phyloP scores from a whole-genome alignment of 1,139 yeast genomes.

The Scheffersomyces lignicola region DNA sequence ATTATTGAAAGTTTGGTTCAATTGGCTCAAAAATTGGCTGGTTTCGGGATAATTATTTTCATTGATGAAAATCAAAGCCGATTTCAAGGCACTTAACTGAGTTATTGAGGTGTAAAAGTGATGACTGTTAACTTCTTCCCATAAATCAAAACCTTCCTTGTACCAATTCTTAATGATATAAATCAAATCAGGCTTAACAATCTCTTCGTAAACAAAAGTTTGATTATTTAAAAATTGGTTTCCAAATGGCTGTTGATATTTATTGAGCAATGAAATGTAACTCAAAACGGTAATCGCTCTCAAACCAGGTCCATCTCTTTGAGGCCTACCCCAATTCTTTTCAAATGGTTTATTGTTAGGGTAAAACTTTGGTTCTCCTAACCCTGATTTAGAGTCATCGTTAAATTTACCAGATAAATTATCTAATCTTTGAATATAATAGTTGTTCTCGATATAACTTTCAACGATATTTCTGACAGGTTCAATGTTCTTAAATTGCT shows the following conservation, averaged over 20 bases:
- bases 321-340: slow-evolving; percentile 91
- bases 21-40: slow-evolving; percentile 22
- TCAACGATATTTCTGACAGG: slow-evolving; percentile 41
- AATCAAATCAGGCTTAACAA: slow-evolving; percentile 69
- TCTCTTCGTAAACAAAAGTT: slow-evolving; percentile 44
- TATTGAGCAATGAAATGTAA: slow-evolving; percentile 48
- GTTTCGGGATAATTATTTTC: slow-evolving; percentile 26
- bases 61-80: slow-evolving; percentile 53
- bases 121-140: slow-evolving; percentile 82
- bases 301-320: slow-evolving; percentile 91
- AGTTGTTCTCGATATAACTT: slow-evolving; percentile 60
- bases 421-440: slow-evolving; percentile 58
- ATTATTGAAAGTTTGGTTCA: slow-evolving; percentile 26
- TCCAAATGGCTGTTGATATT: slow-evolving; percentile 25
- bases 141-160: slow-evolving; percentile 71
- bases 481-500: slow-evolving; percentile 10
- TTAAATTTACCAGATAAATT: slow-evolving; percentile 71
- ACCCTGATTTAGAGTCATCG: slow-evolving; percentile 43
- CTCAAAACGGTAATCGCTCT: slow-evolving; percentile 65
- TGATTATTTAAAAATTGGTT: slow-evolving; percentile 22
- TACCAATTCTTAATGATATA: slow-evolving; percentile 69
- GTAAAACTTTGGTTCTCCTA: slow-evolving; percentile 89
- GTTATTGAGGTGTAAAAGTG: slow-evolving; percentile 81
- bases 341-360: slow-evolving; percentile 63
- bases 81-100: slow-evolving; percentile 66